Evolutionary conservation across 345 rosid genomes (phyloP), one percentile per base, ranked within the genome.

Genomic region (Melaleuca quinquenervia): DNA sequence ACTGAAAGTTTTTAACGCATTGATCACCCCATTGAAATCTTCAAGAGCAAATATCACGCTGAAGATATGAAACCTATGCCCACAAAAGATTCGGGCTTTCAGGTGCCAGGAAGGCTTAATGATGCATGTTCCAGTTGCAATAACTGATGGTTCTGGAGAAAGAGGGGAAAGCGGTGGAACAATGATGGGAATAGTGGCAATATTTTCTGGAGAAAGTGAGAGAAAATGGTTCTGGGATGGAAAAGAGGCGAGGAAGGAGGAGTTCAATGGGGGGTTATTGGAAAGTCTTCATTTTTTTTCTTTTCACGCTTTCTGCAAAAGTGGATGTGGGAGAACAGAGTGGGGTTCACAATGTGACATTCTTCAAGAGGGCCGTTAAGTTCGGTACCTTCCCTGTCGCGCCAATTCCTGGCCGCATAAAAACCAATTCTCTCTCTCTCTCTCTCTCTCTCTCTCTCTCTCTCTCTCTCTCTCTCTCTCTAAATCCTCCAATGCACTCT

Each of bases 371-470:
- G 86, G 82, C 92, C 96, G 86, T 89, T 86, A 86, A 91, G 86
- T 94, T 91, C 93, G 97, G 91, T 91, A 85, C 98, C 98, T 84
- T 86, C 86, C 89, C 85, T 90, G 91, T 91, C 95, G 98, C 97
- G 95, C 97, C 97, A 93, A 93, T 93, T 95, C 84, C 95, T 96
- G 98, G 96, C 89, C 89, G 55, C 90, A 87, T 91, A 88, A 94
- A 89, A 52, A 88, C 88, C 91, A 90, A 12, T 1, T 45, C 22
- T 82, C 82, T 51, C 74, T 83, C n/a, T 49, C 50, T 29, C 20
- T 27, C 58, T 82, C 76, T 50, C 80, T 48, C 48, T 7, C 52
- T 76, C 86, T 58, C 52, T 70, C 82, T 74, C 86, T 62, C 53
- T 50, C 53, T 75, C 60, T 76, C 54, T 27, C 16, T 84, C 45